These are phyloP conservation scores for Tetramitus jugosus DNA, from an alignment of 208 protist genomes.

Conservation along the genomic window DNA sequence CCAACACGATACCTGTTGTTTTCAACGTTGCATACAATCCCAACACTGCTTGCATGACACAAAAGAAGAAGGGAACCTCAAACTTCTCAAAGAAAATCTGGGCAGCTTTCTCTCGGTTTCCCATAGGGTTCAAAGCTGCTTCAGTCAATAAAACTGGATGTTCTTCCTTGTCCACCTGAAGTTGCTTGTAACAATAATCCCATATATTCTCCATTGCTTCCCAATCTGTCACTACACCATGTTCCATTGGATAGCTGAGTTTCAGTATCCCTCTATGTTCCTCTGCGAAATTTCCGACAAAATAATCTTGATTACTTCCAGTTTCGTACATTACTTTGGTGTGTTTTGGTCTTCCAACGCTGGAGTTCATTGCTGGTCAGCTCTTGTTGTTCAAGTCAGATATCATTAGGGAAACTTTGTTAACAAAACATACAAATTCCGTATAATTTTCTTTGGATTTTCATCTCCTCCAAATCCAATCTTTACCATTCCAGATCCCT, in stretches of 20 bases:
- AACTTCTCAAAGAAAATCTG: constrained; percentile 49
- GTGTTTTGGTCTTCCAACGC: background rate
- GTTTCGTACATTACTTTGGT: background rate
- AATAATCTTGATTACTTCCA: constrained; percentile 23
- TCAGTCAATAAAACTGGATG: constrained; percentile 48
- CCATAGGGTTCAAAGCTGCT: constrained; percentile 48
- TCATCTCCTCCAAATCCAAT: background rate
- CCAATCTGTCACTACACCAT: constrained; percentile 54
- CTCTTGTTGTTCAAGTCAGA: background rate
- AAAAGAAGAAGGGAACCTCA: background rate
- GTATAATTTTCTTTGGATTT: background rate
- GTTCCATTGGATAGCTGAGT: constrained; percentile 56
- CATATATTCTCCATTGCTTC: constrained; percentile 36
- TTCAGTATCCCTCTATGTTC: constrained; percentile 49
- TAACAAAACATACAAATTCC: background rate
- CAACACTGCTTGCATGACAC: background rate
- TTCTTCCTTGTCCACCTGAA: constrained; percentile 34
- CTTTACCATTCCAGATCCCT: background rate
- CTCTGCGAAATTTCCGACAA: constrained; percentile 39
- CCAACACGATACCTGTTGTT: constrained; percentile 27
- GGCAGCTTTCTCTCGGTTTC: constrained; percentile 49
- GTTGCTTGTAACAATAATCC: constrained; percentile 25
- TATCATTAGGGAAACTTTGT: no score
- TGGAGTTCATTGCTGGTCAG: background rate
- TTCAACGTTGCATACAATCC: background rate